Conservation (phyloP, 2,329 filamentous ascomycete species). For the Metarhizium album region DNA sequence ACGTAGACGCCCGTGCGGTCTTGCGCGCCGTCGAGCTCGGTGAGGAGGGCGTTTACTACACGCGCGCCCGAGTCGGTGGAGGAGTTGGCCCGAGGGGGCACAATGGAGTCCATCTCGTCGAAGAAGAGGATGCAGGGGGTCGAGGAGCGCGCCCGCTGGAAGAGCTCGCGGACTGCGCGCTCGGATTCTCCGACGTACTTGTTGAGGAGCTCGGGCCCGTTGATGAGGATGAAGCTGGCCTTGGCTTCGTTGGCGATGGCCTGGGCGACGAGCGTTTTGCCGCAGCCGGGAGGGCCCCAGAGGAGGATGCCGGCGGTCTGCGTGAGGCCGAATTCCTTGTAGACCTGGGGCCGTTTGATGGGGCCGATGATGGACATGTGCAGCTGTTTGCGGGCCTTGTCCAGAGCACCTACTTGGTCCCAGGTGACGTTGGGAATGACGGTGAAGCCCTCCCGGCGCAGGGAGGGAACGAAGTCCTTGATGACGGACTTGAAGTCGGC, state of each 20-base stretch:
- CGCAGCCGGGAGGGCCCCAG: conserved; percentile 93
- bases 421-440: conserved; percentile 91
- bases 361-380: conserved; percentile 80
- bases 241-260: conserved; percentile 91
- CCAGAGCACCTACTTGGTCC: conserved; percentile 80
- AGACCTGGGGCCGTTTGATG: conserved; percentile 72
- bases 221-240: conserved; percentile 97
- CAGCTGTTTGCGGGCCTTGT: conserved; percentile 69
- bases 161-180: conserved; percentile 83
- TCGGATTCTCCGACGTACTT: conserved; percentile 98
- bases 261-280: conserved; percentile 92
- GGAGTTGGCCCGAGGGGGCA: conserved; percentile 68
- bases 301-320: conserved; percentile 81
- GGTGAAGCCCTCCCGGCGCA: conserved; percentile 81
- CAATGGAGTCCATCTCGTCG: conserved; percentile 89
- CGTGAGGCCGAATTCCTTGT: conserved; percentile 65
- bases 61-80: conserved; percentile 75
- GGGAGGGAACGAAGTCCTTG: conserved; percentile 51
- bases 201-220: conserved; percentile 90
- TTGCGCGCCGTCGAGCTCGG: conserved; percentile 81
- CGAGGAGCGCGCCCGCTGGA: conserved; percentile 74
- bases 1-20: conserved; percentile 81
- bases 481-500: conserved; percentile 64
- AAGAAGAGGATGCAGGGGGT: conserved; percentile 96
- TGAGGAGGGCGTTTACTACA: conserved; percentile 90